phyloP scores from a whole-genome alignment of 2,329 filamentous ascomycete species.

The Aspergillus sojae region DNA sequence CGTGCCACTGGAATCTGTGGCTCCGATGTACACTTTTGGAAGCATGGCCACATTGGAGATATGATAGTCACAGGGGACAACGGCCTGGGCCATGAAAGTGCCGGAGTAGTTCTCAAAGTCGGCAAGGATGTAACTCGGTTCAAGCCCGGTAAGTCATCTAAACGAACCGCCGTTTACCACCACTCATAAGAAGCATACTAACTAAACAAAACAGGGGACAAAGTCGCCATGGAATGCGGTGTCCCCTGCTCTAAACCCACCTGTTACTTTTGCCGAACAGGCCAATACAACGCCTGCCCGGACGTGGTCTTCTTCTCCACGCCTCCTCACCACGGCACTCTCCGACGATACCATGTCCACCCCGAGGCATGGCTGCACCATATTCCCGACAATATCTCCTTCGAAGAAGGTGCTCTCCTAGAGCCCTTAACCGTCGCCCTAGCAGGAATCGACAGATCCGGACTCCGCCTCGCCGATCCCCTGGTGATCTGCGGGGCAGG shows the following conservation, averaged over 20 bases:
- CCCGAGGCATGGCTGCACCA: constrained; percentile 22
- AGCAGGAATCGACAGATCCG: constrained; percentile 21
- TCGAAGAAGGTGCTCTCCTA: constrained; percentile 21
- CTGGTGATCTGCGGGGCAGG: constrained; percentile 23
- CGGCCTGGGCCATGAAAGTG: constrained; percentile 25
- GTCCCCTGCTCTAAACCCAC: constrained; percentile 23
- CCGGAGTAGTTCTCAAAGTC: constrained; percentile 20
- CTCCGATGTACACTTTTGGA: constrained; percentile 26
- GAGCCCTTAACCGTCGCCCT: constrained; percentile 23
- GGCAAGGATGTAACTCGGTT: constrained; percentile 20
- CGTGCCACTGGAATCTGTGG: constrained; percentile 24
- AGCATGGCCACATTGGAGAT: constrained; percentile 21
- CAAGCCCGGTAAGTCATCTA: constrained; percentile 16
- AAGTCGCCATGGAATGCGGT: constrained; percentile 23
- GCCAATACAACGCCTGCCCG: constrained; percentile 23
- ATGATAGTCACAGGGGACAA: constrained; percentile 25
- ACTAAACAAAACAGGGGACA: constrained; percentile 17
- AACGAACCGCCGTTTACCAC: too few relatives aligned
- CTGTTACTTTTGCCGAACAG: constrained; percentile 22
- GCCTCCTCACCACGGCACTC: constrained; percentile 22
- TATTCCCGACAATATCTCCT: constrained; percentile 19
- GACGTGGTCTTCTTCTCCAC: constrained; percentile 24
- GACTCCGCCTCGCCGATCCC: constrained; percentile 19
- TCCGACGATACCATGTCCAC: constrained; percentile 24
- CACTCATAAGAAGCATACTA: too few relatives aligned